Evolutionary conservation across 306 rosid species (phyloP), one percentile per base, ranked within the genome.

Genomic region (Quercus suber): DNA sequence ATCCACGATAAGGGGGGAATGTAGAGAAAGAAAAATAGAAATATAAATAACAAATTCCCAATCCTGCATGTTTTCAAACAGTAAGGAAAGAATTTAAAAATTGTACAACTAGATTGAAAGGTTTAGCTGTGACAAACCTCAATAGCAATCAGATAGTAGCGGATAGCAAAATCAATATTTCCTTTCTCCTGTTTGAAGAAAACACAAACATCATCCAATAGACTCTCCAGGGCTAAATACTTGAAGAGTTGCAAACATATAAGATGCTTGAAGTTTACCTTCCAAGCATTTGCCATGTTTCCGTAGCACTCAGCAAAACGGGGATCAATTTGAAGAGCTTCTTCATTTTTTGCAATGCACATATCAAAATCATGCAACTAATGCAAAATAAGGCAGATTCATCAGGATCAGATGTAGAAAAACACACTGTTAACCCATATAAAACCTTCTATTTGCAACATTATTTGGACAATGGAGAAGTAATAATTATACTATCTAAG

Each of bases 201-300:
- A 72, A 67, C 64, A 71, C 70, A 73, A 77, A 57, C 52, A 35
- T 49, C 72, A 67, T 35, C 49, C 28, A 19, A 33, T 35, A 67
- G 72, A 67, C 72, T 25, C 17, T 18, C 27, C 4, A 9, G 37
- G 52, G 30, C 21, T 67, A n/a, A 67, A 67, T 37, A 67, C 52
- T 67, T 35, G 51, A 67, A n/a, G 17, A 67, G 14, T 67, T 21
- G n/a, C 52, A 67, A 67, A 21, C 52, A 19, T 35, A 23, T 67
- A 67, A 67, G 17, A 19, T 21, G 4, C 65, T 35, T 33, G 76
- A 37, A 69, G 5, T 58, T 67, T 78, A 90, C 99, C 96, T 96
- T 96, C 99, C 94, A 96, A 58, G 99, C 99, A 87, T 96, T 96
- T 52, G 99, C 99, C 99, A 96, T 93, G 81, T 96, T 96, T 63